Conservation (phyloP, 2,329 filamentous ascomycete genomes). For the Hawksworthiomyces lignivorus region DNA sequence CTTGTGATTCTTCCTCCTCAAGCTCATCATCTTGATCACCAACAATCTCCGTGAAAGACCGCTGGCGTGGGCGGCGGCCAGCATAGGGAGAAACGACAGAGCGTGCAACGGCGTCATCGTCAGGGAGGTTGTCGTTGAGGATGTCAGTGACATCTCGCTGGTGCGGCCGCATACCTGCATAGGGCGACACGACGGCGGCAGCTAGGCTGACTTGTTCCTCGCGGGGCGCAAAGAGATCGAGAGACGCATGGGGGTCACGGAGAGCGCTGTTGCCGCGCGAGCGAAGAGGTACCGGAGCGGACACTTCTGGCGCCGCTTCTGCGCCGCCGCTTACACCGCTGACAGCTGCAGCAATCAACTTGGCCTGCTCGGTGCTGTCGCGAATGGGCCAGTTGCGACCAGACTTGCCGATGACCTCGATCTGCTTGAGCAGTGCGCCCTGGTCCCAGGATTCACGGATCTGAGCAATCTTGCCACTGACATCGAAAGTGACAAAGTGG, state of each 20-base stretch:
- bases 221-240: conserved; percentile 67
- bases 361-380: conserved; percentile 76
- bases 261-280: conserved; percentile 45
- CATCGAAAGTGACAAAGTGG: conserved; percentile 82
- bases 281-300: conserved; percentile 30
- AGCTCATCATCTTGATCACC: conserved; percentile 31
- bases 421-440: conserved; percentile 80
- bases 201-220: conserved; percentile 38
- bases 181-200: conserved; percentile 49
- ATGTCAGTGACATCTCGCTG: conserved; percentile 71
- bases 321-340: conserved; percentile 45
- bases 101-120: conserved; percentile 28
- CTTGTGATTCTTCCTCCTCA: conserved; percentile 4
- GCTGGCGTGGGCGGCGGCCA: conserved; percentile 51
- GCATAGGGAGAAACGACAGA: conserved; percentile 36
- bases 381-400: conserved; percentile 93
- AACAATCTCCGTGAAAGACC: conserved; percentile 65
- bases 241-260: conserved; percentile 60
- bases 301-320: conserved; percentile 5
- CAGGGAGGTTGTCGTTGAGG: conserved; percentile 44
- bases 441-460: conserved; percentile 95
- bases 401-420: conserved; percentile 85
- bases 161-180: conserved; percentile 48
- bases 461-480: conserved; percentile 69
- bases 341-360: conserved; percentile 60